Percentiles rank a stretch among this genome's conserved stretches.
These are phyloP conservation scores for Exophiala viscosa DNA, from an alignment of 2,329 filamentous ascomycete genomes.

Conservation along the genomic window DNA sequence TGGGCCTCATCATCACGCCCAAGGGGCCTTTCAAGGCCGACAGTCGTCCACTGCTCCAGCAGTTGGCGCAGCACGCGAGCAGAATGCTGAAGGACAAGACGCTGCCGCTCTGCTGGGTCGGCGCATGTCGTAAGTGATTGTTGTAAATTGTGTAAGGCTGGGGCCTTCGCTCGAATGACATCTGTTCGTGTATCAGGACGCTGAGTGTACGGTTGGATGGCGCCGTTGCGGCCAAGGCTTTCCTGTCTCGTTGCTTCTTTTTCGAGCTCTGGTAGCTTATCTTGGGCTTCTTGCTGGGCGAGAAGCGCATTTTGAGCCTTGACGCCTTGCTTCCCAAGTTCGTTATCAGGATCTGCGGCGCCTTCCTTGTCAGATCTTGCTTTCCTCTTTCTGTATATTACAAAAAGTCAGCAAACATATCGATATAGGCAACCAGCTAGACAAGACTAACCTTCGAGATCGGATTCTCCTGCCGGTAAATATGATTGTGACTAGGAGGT, in stretches of 20 bases:
- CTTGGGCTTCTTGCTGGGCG: conserved; percentile 2
- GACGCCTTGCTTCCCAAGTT: not conserved
- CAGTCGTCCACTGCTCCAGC: conserved; percentile 5
- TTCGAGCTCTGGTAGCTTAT: conserved; percentile 4
- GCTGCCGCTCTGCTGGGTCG: not conserved
- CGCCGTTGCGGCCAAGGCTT: not conserved
- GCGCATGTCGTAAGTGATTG: not conserved
- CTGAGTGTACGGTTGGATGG: not conserved
- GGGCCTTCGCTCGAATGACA: not conserved
- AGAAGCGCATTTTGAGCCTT: conserved; percentile 9
- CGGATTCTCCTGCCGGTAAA: conserved; percentile 6
- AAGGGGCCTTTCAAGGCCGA: too few species aligned
- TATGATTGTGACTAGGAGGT: conserved; percentile 7
- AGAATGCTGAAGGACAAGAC: not conserved
- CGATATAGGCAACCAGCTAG: too few species aligned
- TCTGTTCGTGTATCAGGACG: not conserved
- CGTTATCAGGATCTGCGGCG: not conserved
- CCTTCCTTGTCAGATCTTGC: not conserved
- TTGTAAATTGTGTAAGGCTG: not conserved
- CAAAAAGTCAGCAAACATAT: too few species aligned
- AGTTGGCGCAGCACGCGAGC: conserved; percentile 1
- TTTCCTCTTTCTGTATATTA: too few species aligned
- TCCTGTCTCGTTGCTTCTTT: not conserved
- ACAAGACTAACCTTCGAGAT: not conserved
- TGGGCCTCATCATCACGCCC: too few species aligned